A percentile compares a stretch with the other conserved stretches of the same genome.
These are phyloP conservation scores for Globisporangium iwayamae DNA, from an alignment of 352 stramenopile species.

Conservation along the genomic window DNA sequence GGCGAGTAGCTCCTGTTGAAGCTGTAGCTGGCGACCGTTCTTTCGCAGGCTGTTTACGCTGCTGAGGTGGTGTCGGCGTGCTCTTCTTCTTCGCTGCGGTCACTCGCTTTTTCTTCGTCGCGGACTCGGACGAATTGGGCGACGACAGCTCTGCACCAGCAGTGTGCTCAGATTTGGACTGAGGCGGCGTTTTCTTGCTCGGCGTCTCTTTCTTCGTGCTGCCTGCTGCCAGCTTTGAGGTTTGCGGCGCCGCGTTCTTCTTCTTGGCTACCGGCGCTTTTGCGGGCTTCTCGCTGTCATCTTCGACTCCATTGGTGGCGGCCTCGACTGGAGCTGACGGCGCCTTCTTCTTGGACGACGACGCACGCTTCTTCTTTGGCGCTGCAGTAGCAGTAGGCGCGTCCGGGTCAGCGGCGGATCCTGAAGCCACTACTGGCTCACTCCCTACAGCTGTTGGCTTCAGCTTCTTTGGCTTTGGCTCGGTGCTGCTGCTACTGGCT, in stretches of 20 bases:
- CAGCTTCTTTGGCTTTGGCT: constrained; percentile 16
- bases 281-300: background rate
- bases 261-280: constrained; percentile 6
- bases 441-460: background rate
- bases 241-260: background rate
- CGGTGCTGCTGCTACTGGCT: background rate
- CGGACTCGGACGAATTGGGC: background rate
- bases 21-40: constrained; percentile 1
- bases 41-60: constrained; percentile 1
- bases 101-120: background rate
- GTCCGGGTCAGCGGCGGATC: background rate
- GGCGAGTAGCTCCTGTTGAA: background rate
- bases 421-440: background rate
- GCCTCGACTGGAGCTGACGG: background rate
- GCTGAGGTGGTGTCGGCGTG: background rate
- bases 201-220: background rate
- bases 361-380: constrained; percentile 9
- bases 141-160: background rate
- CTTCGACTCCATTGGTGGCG: background rate
- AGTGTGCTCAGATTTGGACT: background rate
- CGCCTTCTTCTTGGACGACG: constrained; percentile 13
- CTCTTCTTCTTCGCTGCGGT: constrained; percentile 2
- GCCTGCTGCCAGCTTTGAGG: background rate
- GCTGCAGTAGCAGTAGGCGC: background rate
- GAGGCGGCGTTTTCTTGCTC: background rate